phyloP scores from a whole-genome alignment of 1,284 basidiomycete genomes.

The Tylopilus sp. region DNA sequence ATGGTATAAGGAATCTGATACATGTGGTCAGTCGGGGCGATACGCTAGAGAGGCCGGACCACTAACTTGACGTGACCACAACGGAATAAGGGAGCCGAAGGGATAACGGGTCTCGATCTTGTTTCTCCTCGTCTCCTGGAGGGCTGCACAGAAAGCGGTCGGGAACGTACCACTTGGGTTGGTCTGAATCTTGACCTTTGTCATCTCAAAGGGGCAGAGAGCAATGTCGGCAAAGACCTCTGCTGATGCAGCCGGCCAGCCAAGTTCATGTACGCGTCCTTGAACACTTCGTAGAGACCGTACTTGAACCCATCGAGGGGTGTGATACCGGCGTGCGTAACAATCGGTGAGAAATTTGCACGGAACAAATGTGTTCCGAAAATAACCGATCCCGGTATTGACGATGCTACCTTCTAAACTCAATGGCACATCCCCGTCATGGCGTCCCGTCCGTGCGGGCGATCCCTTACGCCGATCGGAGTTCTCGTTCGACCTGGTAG shows the following conservation, averaged over 20 bases:
- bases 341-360: neutral
- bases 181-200: conserved; percentile 82
- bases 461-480: conserved; percentile 24
- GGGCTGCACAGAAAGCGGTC: conserved; percentile 62
- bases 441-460: conserved; percentile 18
- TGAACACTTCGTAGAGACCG: conserved; percentile 94
- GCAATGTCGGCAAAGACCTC: conserved; percentile 94
- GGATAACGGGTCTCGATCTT: conserved; percentile 70
- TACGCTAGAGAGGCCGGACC: too few relatives aligned
- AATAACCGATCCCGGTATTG: neutral
- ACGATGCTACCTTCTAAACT: conserved; percentile 14
- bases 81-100: conserved; percentile 73
- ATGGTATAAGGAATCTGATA: conserved; percentile 79
- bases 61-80: conserved; percentile 77
- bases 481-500: conserved; percentile 65
- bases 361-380: neutral
- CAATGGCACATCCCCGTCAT: conserved; percentile 16
- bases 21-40: too few relatives aligned
- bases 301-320: conserved; percentile 97
- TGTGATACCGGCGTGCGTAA: conserved; percentile 91
- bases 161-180: conserved; percentile 70
- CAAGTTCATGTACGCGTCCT: conserved; percentile 82
- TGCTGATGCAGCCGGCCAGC: conserved; percentile 86
- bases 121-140: conserved; percentile 58
- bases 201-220: conserved; percentile 78